These are phyloP conservation scores for Phytophthora constricta DNA, from an alignment of 352 stramenopile genomes.

Conservation along the genomic window DNA sequence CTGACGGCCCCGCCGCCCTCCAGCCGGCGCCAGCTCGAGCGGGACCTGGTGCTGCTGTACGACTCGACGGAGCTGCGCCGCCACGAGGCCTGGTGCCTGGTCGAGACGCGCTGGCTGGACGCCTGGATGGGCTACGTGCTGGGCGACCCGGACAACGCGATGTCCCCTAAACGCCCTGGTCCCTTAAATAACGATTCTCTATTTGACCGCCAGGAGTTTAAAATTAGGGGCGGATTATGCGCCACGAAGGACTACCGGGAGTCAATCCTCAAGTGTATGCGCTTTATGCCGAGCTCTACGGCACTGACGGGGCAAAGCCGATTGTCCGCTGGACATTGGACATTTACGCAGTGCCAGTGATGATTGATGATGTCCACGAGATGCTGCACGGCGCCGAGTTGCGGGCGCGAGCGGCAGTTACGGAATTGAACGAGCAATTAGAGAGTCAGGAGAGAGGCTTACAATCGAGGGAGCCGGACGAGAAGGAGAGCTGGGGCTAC, in stretches of 20 bases:
- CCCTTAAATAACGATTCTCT: conserved; percentile 77
- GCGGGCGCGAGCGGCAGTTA: conserved; percentile 67
- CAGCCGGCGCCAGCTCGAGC: conserved; percentile 45
- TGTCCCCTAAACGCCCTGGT: conserved; percentile 54
- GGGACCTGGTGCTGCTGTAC: conserved; percentile 70
- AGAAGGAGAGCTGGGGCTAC: conserved; percentile 72
- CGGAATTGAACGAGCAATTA: conserved; percentile 68
- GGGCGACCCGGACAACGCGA: conserved; percentile 64
- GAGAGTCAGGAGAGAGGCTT: conserved; percentile 35
- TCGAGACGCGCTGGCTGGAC: conserved; percentile 82
- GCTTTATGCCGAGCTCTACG: conserved; percentile 80
- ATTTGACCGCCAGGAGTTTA: conserved; percentile 76
- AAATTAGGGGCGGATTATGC: conserved; percentile 59
- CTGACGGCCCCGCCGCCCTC: background rate
- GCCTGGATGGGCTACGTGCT: conserved; percentile 84
- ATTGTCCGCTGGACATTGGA: conserved; percentile 81
- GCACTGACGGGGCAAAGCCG: conserved; percentile 62
- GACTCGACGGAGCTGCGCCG: conserved; percentile 70
- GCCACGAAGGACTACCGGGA: conserved; percentile 79
- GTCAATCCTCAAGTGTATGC: conserved; percentile 84
- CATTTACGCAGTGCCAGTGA: conserved; percentile 78
- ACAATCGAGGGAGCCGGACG: conserved; percentile 18
- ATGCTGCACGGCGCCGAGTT: conserved; percentile 76
- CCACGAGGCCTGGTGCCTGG: conserved; percentile 80
- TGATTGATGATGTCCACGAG: conserved; percentile 77